Percentiles rank a stretch among this genome's conserved stretches.
Evolutionary conservation across 495 filamentous ascomycete species (phyloP).

Genomic region (Aspergillus wentii): DNA sequence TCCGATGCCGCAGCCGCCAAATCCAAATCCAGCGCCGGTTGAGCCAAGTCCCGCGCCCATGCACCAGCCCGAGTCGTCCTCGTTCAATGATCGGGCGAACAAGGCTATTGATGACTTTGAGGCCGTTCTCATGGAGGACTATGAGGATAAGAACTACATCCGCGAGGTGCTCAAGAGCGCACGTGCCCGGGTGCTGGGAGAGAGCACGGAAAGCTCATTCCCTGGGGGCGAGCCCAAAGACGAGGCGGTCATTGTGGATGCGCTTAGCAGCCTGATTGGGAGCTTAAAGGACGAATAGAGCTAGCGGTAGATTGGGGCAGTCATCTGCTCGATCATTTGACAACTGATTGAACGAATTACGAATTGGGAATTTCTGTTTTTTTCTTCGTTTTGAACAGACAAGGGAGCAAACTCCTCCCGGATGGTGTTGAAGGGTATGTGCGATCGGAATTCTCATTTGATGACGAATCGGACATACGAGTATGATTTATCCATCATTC

Average conservation of each 20-base stretch:
- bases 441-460: neutral
- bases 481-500: slow-evolving; percentile 16
- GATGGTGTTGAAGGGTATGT: slow-evolving; percentile 9
- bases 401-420: too few species aligned
- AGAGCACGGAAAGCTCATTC: slow-evolving; percentile 42
- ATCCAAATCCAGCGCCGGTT: slow-evolving; percentile 33
- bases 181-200: slow-evolving; percentile 38
- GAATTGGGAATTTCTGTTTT: slow-evolving; percentile 13
- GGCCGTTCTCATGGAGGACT: slow-evolving; percentile 43
- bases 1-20: slow-evolving; percentile 5
- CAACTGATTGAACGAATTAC: slow-evolving; percentile 13
- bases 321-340: neutral
- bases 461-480: slow-evolving; percentile 10
- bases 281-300: slow-evolving; percentile 34
- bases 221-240: slow-evolving; percentile 43
- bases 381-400: neutral
- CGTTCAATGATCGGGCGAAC: slow-evolving; percentile 43
- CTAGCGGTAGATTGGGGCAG: too few species aligned
- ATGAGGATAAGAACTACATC: slow-evolving; percentile 48
- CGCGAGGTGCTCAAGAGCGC: slow-evolving; percentile 46
- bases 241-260: slow-evolving; percentile 41
- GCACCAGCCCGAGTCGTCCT: slow-evolving; percentile 39
- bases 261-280: slow-evolving; percentile 36
- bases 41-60: slow-evolving; percentile 45
- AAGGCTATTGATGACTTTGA: slow-evolving; percentile 49